Evolutionary conservation across 352 stramenopile species (phyloP).

Genomic region (Phytophthora melonis): DNA sequence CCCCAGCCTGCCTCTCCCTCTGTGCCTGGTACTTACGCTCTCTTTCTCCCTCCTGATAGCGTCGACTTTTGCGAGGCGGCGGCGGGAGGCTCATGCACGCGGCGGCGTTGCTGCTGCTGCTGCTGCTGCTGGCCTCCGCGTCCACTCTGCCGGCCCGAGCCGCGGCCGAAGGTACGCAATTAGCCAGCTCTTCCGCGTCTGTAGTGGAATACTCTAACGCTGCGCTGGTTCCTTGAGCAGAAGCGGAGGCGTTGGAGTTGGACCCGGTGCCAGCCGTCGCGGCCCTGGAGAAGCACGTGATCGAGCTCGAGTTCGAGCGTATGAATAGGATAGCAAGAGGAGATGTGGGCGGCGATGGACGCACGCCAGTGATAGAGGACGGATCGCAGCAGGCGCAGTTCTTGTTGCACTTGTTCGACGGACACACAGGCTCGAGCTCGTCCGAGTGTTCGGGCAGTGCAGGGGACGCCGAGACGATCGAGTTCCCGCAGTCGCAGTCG

Average conservation of each 20-base stretch:
- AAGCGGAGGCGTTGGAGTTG: conserved; percentile 21
- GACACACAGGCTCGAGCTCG: neutral
- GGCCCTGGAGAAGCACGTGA: conserved; percentile 26
- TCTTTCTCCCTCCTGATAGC: conserved; percentile 16
- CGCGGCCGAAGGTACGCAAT: conserved; percentile 17
- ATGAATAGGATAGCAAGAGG: conserved; percentile 29
- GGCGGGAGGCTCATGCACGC: conserved; percentile 26
- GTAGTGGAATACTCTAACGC: neutral
- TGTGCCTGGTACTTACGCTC: conserved; percentile 7
- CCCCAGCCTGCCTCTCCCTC: conserved; percentile 1
- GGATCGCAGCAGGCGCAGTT: conserved; percentile 2
- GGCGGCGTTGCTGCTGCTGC: conserved; percentile 36
- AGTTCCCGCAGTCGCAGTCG: conserved; percentile 21
- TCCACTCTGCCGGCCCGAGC: conserved; percentile 16
- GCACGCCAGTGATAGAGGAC: conserved; percentile 7
- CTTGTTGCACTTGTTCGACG: conserved; percentile 22
- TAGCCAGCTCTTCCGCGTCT: neutral
- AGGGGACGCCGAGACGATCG: conserved; percentile 20
- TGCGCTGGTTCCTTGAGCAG: conserved; percentile 2
- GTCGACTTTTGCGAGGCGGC: conserved; percentile 40
- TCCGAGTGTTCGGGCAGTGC: conserved; percentile 25
- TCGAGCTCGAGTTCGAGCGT: conserved; percentile 34
- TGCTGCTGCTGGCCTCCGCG: conserved; percentile 36
- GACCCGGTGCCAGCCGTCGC: conserved; percentile 26
- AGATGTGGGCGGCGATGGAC: conserved; percentile 23